Conservation (phyloP, 1,139 yeast species). For the Nakaseomyces bracarensis region DNA sequence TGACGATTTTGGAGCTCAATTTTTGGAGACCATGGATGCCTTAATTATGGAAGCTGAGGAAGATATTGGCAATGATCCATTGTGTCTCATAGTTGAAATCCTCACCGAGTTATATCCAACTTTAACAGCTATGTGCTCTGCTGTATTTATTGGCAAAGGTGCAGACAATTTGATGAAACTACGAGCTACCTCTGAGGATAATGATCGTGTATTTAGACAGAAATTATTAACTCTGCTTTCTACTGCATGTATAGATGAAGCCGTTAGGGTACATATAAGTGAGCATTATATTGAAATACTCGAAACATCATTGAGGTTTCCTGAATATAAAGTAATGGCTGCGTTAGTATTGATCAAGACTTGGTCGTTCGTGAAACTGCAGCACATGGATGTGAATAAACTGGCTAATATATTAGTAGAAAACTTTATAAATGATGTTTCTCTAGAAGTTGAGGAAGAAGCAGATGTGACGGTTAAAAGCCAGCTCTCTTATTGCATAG, state of each 20-base stretch:
- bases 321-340: conserved; percentile 17
- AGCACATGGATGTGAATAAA: conserved; percentile 18
- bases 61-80: conserved; percentile 21
- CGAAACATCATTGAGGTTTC: conserved; percentile 19
- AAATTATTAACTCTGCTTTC: conserved; percentile 21
- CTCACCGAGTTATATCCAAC: conserved; percentile 27
- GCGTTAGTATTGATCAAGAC: conserved; percentile 28
- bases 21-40: conserved; percentile 18
- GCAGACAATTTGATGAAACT: conserved; percentile 19
- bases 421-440: conserved; percentile 3
- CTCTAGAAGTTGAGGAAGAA: conserved; percentile 7
- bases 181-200: conserved; percentile 12
- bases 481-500: conserved; percentile 14
- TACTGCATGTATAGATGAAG: conserved; percentile 30
- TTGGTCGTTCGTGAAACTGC: conserved; percentile 29
- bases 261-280: conserved; percentile 24
- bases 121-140: conserved; percentile 24
- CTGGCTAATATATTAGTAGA: conserved; percentile 19
- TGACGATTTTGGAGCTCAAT: conserved; percentile 16
- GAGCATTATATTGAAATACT: conserved; percentile 23
- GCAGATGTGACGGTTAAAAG: conserved; percentile 13
- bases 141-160: conserved; percentile 22
- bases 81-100: conserved; percentile 18
- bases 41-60: conserved; percentile 26
- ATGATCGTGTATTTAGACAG: conserved; percentile 17